Evolutionary conservation across 345 rosid species (phyloP).

Genomic region (Erucastrum elatum): DNA sequence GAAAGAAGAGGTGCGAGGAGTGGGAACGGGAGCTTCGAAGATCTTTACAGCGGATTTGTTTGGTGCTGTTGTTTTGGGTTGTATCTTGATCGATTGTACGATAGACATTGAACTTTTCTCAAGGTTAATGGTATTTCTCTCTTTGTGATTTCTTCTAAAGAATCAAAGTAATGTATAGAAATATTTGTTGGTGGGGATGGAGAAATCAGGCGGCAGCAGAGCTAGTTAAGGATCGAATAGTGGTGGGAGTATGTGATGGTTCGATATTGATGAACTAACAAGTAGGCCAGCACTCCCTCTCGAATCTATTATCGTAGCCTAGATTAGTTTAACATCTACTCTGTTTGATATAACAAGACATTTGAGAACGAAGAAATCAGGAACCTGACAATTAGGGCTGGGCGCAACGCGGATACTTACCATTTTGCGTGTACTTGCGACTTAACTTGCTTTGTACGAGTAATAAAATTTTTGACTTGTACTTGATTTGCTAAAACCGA

Average conservation of each 20-base stretch:
- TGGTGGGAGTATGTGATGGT: constrained; percentile 83
- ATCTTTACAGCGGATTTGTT: constrained; percentile 52
- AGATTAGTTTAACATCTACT: neutral
- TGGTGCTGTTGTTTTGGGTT: constrained; percentile 72
- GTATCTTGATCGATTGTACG: constrained; percentile 86
- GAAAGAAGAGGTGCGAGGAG: too few relatives aligned
- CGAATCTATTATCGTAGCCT: neutral
- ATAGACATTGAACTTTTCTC: constrained; percentile 74
- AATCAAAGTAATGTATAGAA: neutral
- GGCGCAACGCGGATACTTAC: too few relatives aligned
- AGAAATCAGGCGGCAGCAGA: constrained; percentile 62
- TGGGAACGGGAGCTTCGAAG: neutral
- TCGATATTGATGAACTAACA: constrained; percentile 75
- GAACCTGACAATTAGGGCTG: too few relatives aligned
- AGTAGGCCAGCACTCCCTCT: constrained; percentile 35
- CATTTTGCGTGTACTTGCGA: too few relatives aligned
- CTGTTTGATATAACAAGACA: neutral
- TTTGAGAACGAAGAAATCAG: neutral
- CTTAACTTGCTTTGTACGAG: too few relatives aligned
- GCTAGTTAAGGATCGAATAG: constrained; percentile 64
- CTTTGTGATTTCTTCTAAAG: neutral
- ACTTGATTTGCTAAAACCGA: too few relatives aligned
- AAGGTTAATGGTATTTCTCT: constrained; percentile 43
- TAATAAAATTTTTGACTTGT: too few relatives aligned
- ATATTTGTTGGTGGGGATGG: neutral